Evolutionary conservation across 768 basidiomycete species (phyloP), one percentile per base, ranked within the genome.

Genomic region (Phanerochaete sordida): DNA sequence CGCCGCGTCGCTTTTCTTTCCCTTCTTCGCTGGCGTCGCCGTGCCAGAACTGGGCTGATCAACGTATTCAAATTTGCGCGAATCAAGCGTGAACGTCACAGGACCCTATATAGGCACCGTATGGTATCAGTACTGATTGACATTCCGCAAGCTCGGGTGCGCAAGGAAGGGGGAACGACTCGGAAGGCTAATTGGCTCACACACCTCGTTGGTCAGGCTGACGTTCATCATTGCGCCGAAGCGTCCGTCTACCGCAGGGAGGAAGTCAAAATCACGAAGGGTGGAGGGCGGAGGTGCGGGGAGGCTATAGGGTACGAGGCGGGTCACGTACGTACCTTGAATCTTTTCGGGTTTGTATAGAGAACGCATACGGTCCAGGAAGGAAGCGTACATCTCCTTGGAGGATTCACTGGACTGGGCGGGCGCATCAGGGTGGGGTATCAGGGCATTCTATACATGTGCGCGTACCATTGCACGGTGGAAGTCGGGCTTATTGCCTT

Each of bases 211-310:
- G 23, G 82, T 88, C 58, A 96, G 73, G 62, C 78, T 84, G 55
- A 98, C 92, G 59, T 86, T 83, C 95, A 98, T 98, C 95, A 96
- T 96, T 4, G 94, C 95, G 31, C 94, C 94, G 69, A 98, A 97
- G 65, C 78, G 80, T n/a, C 95, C 95, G 72, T 98, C 95, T 95
- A 62, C 56, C 51, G 61, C 56, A 55, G 51, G 15, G 50, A 43
- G 55, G 57, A 55, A 58, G 51, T 58, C 59, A 61, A 55, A 33
- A 57, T 30, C 37, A 49, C 52, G 62, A 54, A 55, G 50, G 31
- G 21, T 19, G 60, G 35, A 26, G 39, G 39, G 39, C 19, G 39
- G 58, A 35, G 54, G 28, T 16, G 21, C 54, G 31, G 60, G 49
- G 43, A 50, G 57, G 50, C 58, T 62, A 68, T 48, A 66, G 33